Conservation (phyloP, 2,329 filamentous ascomycete species). For the Dothistroma septosporum region DNA sequence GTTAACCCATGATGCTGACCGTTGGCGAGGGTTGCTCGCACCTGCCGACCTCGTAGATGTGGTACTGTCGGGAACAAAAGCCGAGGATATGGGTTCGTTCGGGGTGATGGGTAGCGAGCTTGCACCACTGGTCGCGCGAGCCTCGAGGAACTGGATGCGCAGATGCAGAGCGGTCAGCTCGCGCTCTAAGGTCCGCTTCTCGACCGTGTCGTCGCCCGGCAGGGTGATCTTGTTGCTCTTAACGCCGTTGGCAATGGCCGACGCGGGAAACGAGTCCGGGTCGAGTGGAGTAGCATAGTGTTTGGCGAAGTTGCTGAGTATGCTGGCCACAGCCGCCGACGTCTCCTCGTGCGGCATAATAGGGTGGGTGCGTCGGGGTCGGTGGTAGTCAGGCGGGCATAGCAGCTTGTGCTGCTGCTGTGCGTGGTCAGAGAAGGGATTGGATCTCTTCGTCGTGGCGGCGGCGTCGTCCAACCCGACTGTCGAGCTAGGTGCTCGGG, state of each 20-base stretch:
- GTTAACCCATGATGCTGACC: constrained; percentile 45
- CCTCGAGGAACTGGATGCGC: constrained; percentile 78
- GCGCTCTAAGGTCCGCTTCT: constrained; percentile 74
- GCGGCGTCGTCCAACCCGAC: constrained; percentile 9
- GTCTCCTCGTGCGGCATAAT: constrained; percentile 33
- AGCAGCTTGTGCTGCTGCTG: constrained; percentile 15
- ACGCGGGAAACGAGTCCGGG: constrained; percentile 43
- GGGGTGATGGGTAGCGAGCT: constrained; percentile 69
- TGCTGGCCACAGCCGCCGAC: constrained; percentile 34
- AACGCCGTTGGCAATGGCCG: constrained; percentile 49
- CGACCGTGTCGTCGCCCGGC: constrained; percentile 69
- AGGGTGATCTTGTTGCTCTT: constrained; percentile 59
- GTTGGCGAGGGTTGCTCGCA: constrained; percentile 28
- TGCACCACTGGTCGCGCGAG: constrained; percentile 56
- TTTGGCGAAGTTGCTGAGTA: constrained; percentile 49
- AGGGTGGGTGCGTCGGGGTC: constrained; percentile 2
- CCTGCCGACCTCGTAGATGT: constrained; percentile 29
- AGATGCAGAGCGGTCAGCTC: constrained; percentile 76
- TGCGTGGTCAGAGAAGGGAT: constrained; percentile 7
- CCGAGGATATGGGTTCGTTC: constrained; percentile 57
- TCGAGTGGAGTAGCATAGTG: constrained; percentile 41
- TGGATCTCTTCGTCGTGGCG: constrained; percentile 21
- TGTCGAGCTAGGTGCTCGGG: constrained; percentile 17
- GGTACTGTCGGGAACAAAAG: constrained; percentile 56
- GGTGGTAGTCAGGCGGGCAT: constrained; percentile 18